phyloP scores from a whole-genome alignment of 345 rosid genomes.

The Citrus inodora region DNA sequence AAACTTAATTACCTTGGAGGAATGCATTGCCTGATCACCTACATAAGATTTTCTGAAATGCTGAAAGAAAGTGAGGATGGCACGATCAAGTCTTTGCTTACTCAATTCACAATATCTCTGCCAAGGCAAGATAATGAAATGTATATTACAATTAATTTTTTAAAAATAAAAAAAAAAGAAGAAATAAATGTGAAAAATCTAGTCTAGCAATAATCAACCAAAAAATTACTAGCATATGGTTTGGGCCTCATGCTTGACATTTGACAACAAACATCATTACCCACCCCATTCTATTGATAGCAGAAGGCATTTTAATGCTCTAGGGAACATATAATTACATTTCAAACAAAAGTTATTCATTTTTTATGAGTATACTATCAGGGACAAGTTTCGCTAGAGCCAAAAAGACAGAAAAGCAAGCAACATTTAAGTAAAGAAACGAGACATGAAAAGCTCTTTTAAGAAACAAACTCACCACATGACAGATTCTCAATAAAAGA shows the following conservation, averaged over 20 bases:
- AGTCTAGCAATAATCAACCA: background rate
- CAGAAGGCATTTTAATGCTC: background rate
- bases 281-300: background rate
- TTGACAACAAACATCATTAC: background rate
- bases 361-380: background rate
- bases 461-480: background rate
- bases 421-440: background rate
- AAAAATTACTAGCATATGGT: background rate
- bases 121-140: slow-evolving; percentile 14
- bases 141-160: background rate
- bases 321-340: background rate
- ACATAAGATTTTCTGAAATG: slow-evolving; percentile 96
- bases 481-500: background rate
- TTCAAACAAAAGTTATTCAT: background rate
- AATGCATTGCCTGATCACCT: slow-evolving; percentile 99
- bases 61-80: slow-evolving; percentile 96
- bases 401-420: background rate
- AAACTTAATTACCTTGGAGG: slow-evolving; percentile 73
- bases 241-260: background rate
- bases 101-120: slow-evolving; percentile 93
- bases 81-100: slow-evolving; percentile 97
- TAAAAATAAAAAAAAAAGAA: background rate
- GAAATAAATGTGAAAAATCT: background rate
- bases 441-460: background rate
- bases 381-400: background rate